phyloP scores from a whole-genome alignment of 78 protist genomes.

The Protostelium mycophagum region DNA sequence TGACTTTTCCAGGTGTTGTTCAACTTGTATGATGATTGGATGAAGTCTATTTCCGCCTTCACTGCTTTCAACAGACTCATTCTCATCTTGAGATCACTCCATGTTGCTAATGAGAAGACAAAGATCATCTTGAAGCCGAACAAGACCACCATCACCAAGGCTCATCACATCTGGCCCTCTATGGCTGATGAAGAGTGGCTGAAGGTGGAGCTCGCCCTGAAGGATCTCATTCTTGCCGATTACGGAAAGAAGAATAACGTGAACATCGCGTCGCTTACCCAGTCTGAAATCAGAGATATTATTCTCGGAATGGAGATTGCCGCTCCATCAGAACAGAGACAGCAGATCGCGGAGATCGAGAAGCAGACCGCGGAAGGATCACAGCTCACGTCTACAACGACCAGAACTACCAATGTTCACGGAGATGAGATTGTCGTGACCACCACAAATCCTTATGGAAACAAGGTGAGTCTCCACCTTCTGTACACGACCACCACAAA shows the following conservation, averaged over 20 bases:
- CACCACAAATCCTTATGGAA: constrained; percentile 91
- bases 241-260: constrained; percentile 98
- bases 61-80: constrained; percentile 98
- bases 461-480: constrained; percentile 20
- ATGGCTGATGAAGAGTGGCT: constrained; percentile 98
- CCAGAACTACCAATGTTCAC: constrained; percentile 85
- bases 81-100: constrained; percentile 96
- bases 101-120: constrained; percentile 90
- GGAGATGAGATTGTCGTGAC: constrained; percentile 97
- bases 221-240: constrained; percentile 98
- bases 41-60: constrained; percentile 81
- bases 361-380: constrained; percentile 84
- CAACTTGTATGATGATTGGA: constrained; percentile 99
- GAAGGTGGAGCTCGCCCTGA: constrained; percentile 90
- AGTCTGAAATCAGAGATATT: constrained; percentile 98
- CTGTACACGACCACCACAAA: constrained; percentile 51
- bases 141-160: constrained; percentile 82
- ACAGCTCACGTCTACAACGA: constrained; percentile 87
- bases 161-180: constrained; percentile 99
- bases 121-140: constrained; percentile 92
- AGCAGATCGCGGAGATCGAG: constrained; percentile 97
- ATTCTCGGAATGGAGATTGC: constrained; percentile 99
- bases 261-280: constrained; percentile 94
- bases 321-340: constrained; percentile 97
- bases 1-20: constrained; percentile 59